Evolutionary conservation across 495 filamentous ascomycete species (phyloP).

Genomic region (Gamarada debralockiae): DNA sequence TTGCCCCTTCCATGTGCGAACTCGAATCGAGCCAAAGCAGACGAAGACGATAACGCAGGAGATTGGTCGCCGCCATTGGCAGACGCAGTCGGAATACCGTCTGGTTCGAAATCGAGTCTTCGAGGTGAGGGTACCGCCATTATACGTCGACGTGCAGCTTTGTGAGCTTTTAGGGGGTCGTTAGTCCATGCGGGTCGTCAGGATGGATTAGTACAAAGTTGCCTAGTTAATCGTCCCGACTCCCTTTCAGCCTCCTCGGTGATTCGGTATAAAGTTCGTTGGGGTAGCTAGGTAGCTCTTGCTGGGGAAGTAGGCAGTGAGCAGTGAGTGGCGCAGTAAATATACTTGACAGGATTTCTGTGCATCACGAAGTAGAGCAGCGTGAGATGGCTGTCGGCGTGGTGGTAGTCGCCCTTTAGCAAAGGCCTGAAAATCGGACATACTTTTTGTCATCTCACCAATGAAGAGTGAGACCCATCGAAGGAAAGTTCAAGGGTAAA

Average conservation of each 20-base stretch:
- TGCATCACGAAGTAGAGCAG: conserved; percentile 1
- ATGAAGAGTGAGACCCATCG: not conserved
- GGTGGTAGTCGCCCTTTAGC: not conserved
- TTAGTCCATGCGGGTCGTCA: conserved; percentile 21
- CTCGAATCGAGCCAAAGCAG: conserved; percentile 75
- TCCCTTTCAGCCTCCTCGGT: not conserved
- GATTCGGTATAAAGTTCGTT: not conserved
- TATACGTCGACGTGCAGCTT: conserved; percentile 10
- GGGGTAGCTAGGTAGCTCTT: not conserved
- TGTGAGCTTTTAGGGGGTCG: conserved; percentile 9
- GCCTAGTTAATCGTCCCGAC: not conserved
- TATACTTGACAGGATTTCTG: not conserved
- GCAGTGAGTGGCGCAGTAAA: conserved; percentile 6
- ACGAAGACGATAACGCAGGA: conserved; percentile 34
- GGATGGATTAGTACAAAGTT: conserved; percentile 7
- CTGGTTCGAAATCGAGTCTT: conserved; percentile 22
- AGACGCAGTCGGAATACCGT: conserved; percentile 6
- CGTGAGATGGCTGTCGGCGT: not conserved
- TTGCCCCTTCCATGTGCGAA: conserved; percentile 73
- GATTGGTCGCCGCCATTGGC: conserved; percentile 11
- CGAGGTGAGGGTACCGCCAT: conserved; percentile 24
- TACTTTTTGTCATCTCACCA: not conserved
- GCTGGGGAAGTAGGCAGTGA: not conserved
- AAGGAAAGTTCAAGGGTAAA: no score
- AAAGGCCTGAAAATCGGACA: conserved; percentile 15